Evolutionary conservation across 2,329 filamentous ascomycete species (phyloP).

Genomic region (Colletotrichum gloeosporioides): DNA sequence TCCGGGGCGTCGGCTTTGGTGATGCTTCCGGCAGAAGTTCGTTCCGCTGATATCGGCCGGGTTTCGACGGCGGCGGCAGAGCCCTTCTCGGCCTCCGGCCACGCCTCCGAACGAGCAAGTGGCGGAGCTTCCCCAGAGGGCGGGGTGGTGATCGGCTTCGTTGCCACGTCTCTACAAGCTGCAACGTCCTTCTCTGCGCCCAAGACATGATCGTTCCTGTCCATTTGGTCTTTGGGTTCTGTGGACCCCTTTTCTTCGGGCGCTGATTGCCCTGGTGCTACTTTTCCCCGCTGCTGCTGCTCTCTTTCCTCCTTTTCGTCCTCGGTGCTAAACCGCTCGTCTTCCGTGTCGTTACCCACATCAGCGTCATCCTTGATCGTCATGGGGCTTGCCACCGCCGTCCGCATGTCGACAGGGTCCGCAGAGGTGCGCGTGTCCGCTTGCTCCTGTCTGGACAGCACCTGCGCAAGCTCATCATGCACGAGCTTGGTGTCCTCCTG

Average conservation of each 20-base stretch:
- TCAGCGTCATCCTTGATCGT: background rate
- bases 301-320: background rate
- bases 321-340: background rate
- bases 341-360: background rate
- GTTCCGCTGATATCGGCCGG: background rate
- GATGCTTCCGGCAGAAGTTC: background rate
- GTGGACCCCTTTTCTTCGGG: conserved; percentile 21
- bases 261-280: conserved; percentile 10
- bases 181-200: background rate
- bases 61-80: background rate
- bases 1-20: conserved; percentile 17
- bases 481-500: background rate
- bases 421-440: background rate
- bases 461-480: background rate
- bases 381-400: background rate
- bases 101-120: background rate
- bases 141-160: background rate
- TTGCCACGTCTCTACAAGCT: background rate
- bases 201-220: background rate
- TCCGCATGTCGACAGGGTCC: background rate
- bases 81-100: background rate
- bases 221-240: conserved; percentile 19
- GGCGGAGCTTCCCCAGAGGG: background rate
- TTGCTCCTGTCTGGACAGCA: background rate
- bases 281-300: background rate